Base-by-base conservation (phyloP, 2,329 filamentous ascomycete genomes). In the Calonectria pseudoreteaudii region DNA sequence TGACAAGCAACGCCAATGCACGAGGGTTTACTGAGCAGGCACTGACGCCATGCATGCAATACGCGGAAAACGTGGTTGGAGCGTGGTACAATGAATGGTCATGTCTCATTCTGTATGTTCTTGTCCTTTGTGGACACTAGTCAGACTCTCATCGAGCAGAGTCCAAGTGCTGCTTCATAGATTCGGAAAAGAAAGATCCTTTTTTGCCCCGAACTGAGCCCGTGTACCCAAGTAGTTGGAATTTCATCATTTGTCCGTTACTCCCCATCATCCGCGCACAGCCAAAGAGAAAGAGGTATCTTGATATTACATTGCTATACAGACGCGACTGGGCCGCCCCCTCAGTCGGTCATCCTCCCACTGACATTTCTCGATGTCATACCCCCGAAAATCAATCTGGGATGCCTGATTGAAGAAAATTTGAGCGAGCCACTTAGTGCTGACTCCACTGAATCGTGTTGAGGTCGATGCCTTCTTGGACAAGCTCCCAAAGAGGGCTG, bases 371-470 rank as follows among this genome's bases (percentile, higher is more conserved):
- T 38, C 30, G 52, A 68, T 36, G 70, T 62, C 30, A 23, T 7
- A 20, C 52, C 28, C 50, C 69, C 68, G 70, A 68, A 68, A 53
- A 41, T 13, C 38, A 68, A 49, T 49, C 50, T 49, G 34, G 31
- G 28, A 66, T 30, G 36, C 30, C 16, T 16, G 23, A 6, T 52
- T 34, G 52, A 23, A 68, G 7, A 36, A 31, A 50, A 28, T 10
- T 28, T 9, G 38, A 50, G 28, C 20, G 28, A 20, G 14, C 41
- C 23, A 9, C 73, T 90, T 88, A 98, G 86, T 99, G 97, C 88
- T 98, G 96, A 83, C 94, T 98, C 97, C 97, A 99, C 86, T 99
- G 93, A 81, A 99, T 99, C 53, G 95, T 98, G 86, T 97, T 94
- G 79, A 99, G 87, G 83, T 98, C 97, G 76, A 99, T 91, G 20